Base-by-base conservation (phyloP, 73 alveolate genomes). In the Durusdinium trenchii region DNA sequence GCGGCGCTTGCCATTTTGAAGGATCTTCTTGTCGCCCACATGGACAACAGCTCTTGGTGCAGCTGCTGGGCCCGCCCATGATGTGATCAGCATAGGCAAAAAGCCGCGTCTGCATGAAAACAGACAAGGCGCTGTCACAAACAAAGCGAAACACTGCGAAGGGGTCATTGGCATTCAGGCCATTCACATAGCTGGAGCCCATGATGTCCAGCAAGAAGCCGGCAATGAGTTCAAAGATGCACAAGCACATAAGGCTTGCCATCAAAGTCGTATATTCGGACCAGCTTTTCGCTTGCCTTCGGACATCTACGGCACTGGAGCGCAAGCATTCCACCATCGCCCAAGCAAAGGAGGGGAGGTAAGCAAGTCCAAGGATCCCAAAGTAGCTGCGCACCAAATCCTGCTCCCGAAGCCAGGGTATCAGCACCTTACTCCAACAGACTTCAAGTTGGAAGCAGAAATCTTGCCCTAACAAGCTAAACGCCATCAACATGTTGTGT, bases 31-130 rank as follows among this genome's bases (percentile, higher is more conserved):
- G n/a, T n/a, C n/a, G n/a, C n/a, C n/a, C 76, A 12, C 71, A 57
- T 16, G 38, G 26, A 7, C 75, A 3, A 61, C 4, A 28, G 61
- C 82, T 32, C 61, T 57, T 2, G 82, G 45, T 36, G 61, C 95
- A 0, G 54, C 60, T 52, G 81, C 78, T 32, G 95, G 71, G 35
- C 35, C 50, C 71, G 64, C 86, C 86, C 96, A 90, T 90, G 96
- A 90, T 90, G 86, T 90, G 96, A 40, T 90, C 96, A 40, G 96
- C 96, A 40, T 90, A 90, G 40, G 96, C 96, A 69, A 90, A 90
- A 20, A 90, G 96, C 16, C 96, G 96, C 51, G 48, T 64, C 51
- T 90, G 96, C 86, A 90, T 51, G 54, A 64, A 35, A 28, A 40
- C 45, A 52, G 73, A 43, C 51, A 90, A 51, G 86, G 78, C 38